Evolutionary conservation across 176 grass and related monocot genomes (phyloP).

Genomic region (Oryza glumipatula): DNA sequence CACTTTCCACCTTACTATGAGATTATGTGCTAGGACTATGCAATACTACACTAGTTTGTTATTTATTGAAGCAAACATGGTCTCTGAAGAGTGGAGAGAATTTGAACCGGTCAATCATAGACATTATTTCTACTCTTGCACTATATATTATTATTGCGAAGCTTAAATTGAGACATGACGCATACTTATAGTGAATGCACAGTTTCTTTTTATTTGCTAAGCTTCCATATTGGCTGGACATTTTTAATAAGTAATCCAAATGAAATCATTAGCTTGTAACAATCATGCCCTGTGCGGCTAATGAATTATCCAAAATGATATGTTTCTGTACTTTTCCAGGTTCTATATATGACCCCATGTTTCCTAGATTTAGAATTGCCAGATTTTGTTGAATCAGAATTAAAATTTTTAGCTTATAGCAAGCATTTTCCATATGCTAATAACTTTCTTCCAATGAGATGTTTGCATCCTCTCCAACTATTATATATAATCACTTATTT

Average conservation of each 20-base stretch:
- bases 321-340: neutral
- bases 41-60: neutral
- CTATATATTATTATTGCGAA: neutral
- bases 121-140: neutral
- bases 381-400: neutral
- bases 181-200: neutral
- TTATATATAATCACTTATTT: conserved; percentile 8
- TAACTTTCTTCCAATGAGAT: neutral
- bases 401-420: neutral
- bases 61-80: neutral
- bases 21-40: neutral
- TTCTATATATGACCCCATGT: neutral
- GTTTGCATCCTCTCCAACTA: neutral
- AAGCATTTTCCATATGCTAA: neutral
- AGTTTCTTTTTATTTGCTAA: neutral
- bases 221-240: neutral
- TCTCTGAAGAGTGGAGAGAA: neutral
- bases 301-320: neutral
- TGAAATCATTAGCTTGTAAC: neutral
- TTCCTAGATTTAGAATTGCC: neutral
- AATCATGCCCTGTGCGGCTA: neutral
- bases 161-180: neutral
- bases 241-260: conserved; percentile 13
- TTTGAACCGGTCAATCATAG: neutral
- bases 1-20: neutral